phyloP scores from a whole-genome alignment of 192 early-diverging fungal species.

The Podila horticola region DNA sequence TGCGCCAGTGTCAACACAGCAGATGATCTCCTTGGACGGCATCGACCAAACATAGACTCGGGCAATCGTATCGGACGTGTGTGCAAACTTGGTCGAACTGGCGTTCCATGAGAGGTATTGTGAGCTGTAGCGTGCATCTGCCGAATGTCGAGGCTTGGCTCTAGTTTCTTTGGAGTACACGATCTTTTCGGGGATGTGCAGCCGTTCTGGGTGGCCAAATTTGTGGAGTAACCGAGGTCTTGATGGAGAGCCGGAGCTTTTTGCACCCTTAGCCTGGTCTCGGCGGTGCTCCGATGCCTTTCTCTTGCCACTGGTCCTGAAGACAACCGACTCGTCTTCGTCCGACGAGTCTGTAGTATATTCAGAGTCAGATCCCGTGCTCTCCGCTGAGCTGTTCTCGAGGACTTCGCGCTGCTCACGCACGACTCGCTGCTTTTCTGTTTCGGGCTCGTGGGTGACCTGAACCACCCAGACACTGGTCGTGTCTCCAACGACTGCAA shows the following conservation, averaged over 20 bases:
- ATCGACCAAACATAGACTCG: constrained; percentile 58
- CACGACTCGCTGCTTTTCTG: constrained; percentile 17
- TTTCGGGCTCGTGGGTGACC: constrained; percentile 33
- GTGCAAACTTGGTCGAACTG: constrained; percentile 58
- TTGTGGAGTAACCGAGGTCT: constrained; percentile 17
- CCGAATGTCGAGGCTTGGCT: not conserved
- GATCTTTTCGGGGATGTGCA: constrained; percentile 14
- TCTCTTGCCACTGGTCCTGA: no score
- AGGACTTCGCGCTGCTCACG: constrained; percentile 15
- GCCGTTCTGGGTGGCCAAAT: constrained; percentile 23
- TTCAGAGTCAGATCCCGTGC: constrained; percentile 10
- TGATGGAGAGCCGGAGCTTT: no score
- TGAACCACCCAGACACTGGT: constrained; percentile 43
- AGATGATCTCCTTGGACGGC: constrained; percentile 46
- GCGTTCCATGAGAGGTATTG: constrained; percentile 61
- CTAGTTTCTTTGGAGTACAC: not conserved
- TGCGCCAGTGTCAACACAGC: constrained; percentile 55
- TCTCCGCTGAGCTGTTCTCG: not conserved
- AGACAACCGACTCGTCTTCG: not conserved
- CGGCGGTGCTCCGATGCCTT: no score
- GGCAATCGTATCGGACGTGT: constrained; percentile 56
- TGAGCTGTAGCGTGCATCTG: constrained; percentile 30
- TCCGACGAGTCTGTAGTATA: constrained; percentile 17
- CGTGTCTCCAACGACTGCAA: constrained; percentile 60
- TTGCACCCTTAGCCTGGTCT: no score